A percentile compares a stretch with the other conserved stretches of the same genome.
Conservation (phyloP, 2,329 filamentous ascomycete genomes). For the Paecilomyces formosus region DNA sequence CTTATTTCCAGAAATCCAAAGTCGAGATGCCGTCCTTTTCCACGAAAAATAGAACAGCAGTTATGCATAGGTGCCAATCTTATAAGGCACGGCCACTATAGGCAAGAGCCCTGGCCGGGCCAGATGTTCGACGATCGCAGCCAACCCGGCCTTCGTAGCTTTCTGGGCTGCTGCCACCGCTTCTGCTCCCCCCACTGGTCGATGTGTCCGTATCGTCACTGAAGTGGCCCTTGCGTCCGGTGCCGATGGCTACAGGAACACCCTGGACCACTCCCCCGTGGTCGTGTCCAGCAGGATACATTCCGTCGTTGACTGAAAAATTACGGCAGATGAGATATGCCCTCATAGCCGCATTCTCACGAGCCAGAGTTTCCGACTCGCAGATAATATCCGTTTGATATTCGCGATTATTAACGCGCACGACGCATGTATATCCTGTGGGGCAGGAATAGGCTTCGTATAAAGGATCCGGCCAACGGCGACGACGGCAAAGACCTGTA, state of each 20-base stretch:
- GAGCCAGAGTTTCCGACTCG: constrained; percentile 72
- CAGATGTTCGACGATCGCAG: constrained; percentile 12
- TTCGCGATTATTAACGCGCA: constrained; percentile 91
- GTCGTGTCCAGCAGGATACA: constrained; percentile 56
- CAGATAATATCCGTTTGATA: constrained; percentile 88
- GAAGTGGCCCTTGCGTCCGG: constrained; percentile 45
- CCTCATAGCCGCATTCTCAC: constrained; percentile 89
- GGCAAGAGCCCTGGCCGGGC: constrained; percentile 16
- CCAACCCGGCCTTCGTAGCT: constrained; percentile 19
- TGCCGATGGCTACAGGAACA: constrained; percentile 57
- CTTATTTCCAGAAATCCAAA: neutral
- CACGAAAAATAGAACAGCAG: neutral
- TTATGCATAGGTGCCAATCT: neutral
- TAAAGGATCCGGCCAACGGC: constrained; percentile 84
- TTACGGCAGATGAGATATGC: constrained; percentile 97
- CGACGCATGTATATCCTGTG: constrained; percentile 78
- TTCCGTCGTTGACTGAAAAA: constrained; percentile 94
- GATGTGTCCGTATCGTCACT: constrained; percentile 40
- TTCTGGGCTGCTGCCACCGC: constrained; percentile 50
- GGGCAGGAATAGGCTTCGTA: constrained; percentile 74
- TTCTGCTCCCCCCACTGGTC: constrained; percentile 40
- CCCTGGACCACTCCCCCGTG: constrained; percentile 52
- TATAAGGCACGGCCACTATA: constrained; percentile 12
- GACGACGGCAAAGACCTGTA: constrained; percentile 84
- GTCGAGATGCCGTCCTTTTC: neutral